Conservation (phyloP, 768 basidiomycete genomes). For the Cyclocybe aegerita region DNA sequence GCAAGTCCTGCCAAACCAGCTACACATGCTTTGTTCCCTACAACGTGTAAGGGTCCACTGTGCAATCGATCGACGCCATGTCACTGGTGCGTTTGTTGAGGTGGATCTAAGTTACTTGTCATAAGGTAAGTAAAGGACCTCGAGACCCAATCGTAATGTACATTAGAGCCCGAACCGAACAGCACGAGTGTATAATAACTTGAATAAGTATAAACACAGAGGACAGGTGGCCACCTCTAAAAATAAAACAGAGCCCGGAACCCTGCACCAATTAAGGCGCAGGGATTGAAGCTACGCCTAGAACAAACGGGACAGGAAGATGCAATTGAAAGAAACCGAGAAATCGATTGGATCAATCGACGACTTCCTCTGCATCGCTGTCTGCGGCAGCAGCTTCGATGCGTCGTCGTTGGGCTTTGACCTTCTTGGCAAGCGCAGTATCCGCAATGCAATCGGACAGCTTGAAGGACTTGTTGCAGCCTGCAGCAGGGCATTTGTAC, state of each 20-base stretch:
- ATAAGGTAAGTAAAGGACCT: not conserved
- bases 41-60: too few species aligned
- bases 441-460: constrained; percentile 51
- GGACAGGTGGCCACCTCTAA: too few species aligned
- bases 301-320: not conserved
- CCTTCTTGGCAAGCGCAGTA: constrained; percentile 59
- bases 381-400: constrained; percentile 46
- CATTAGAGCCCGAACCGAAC: too few species aligned
- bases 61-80: not conserved
- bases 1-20: too few species aligned
- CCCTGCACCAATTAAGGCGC: too few species aligned
- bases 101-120: not conserved
- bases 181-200: too few species aligned
- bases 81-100: not conserved
- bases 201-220: too few species aligned
- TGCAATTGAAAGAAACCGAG: not conserved
- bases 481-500: constrained; percentile 67
- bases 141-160: not conserved
- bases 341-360: constrained; percentile 33
- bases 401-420: constrained; percentile 58
- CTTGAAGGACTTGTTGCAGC: constrained; percentile 63
- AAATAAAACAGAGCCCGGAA: too few species aligned
- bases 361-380: constrained; percentile 61
- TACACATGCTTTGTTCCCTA: too few species aligned
- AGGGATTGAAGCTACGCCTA: not conserved